phyloP scores from a whole-genome alignment of 768 basidiomycete genomes.

The Epithele typhae region DNA sequence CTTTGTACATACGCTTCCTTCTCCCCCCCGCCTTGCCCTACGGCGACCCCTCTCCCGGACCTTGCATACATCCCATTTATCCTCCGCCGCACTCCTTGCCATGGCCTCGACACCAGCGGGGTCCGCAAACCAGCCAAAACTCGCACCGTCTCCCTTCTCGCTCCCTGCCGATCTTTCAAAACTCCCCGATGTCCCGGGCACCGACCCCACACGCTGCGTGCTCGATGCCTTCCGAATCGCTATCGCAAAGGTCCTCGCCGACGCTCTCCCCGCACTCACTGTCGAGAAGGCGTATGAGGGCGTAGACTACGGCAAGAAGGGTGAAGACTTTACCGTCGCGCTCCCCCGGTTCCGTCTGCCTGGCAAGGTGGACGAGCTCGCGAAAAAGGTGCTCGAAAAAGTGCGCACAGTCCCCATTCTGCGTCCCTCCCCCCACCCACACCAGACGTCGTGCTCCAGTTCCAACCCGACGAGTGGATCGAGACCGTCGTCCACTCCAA shows the following conservation, averaged over 20 bases:
- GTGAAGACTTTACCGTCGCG: conserved; percentile 87
- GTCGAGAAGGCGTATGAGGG: conserved; percentile 79
- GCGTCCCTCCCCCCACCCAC: neutral
- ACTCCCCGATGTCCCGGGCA: conserved; percentile 38
- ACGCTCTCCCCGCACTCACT: conserved; percentile 58
- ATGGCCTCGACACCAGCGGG: conserved; percentile 9
- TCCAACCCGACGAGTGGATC: conserved; percentile 79
- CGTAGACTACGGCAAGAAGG: conserved; percentile 89
- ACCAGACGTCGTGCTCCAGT: conserved; percentile 42
- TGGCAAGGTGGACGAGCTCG: conserved; percentile 78
- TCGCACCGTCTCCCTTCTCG: conserved; percentile 12
- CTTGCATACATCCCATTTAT: no score
- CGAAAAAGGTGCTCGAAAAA: conserved; percentile 63
- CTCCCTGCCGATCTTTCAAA: conserved; percentile 21
- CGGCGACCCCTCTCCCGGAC: no score
- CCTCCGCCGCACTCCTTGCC: no score
- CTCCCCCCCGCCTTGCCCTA: no score
- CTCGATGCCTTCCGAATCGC: conserved; percentile 80
- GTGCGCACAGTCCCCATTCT: no score
- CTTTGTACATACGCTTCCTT: no score
- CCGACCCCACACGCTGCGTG: conserved; percentile 61
- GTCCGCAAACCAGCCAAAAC: conserved; percentile 7
- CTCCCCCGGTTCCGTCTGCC: conserved; percentile 86
- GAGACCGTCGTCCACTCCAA: conserved; percentile 65
- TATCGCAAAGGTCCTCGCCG: conserved; percentile 68